Base-by-base conservation (phyloP, 2,329 filamentous ascomycete species). In the Orbilia javanica region DNA sequence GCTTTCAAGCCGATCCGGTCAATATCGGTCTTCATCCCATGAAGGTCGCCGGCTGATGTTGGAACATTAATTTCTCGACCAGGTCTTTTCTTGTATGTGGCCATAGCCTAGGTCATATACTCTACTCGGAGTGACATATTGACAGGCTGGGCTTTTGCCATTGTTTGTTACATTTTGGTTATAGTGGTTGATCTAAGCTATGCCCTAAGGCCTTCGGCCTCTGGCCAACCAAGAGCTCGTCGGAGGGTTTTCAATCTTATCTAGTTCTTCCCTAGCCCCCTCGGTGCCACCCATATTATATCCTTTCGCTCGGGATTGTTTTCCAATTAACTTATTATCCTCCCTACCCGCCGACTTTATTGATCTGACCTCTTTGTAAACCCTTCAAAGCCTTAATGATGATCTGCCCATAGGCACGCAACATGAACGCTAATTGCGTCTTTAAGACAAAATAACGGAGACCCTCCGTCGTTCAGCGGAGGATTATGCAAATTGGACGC, bases 231-330 rank as follows among this genome's bases (percentile, higher is more conserved):
- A 39, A 64, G 72, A 76, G 72, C 72, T 76, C 72, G 50, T 65
- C 72, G 72, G 72, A 76, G 72, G 20, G 46, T 76, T 76, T 75
- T 22, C 11, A 34, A 64, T 15, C 57, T 60, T 66, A 70, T 65
- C 72, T 27, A 60, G 42, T 65, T 55, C 29, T 27, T 55, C 27
- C 65, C 72, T 76, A 76, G 72, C 15, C 46, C 55, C 25, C 36
- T 76, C 72, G 57, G 65, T 73, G 50, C 39, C 60, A 57, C 44
- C 39, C 31, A 65, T 46, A 25, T 60, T 22, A 10, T 27, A 36
- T n/a, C 52, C 52, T 57, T 36, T 57, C 15, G 34, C 18, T 60
- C 55, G 55, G 55, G 55, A 65, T 62, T 53, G 27, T 67, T 27
- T 55, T 42, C 39, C 39, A 31, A 48, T 55, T 44, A 60, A 55